Evolutionary conservation across 2,329 filamentous ascomycete species (phyloP), one percentile per base, ranked within the genome.

Genomic region (Paecilomyces variotii): DNA sequence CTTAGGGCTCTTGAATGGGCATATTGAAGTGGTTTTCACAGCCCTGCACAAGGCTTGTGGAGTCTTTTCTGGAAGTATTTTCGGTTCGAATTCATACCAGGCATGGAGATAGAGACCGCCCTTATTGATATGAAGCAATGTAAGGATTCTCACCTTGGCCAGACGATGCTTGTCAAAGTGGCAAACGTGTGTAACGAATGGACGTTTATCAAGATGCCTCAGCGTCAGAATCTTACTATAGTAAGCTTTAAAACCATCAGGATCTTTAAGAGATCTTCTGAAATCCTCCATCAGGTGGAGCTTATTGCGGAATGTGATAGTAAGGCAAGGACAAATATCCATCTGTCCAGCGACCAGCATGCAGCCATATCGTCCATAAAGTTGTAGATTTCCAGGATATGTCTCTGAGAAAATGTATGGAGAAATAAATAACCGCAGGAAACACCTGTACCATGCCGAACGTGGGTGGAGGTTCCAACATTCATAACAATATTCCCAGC

Each of bases 221-320:
- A 39, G 34, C 34, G 1, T n/a, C 34, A 39, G 34, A 39, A 39
- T 39, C 12, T n/a, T 39, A 39, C 5, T 39, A 39, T 39, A 45
- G n/a, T 45, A 45, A 19, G 14, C n/a, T n/a, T 45, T 7, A 5
- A n/a, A 19, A 7, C 35, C 35, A 19, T 45, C 14, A 45, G 3
- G 14, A 2, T 45, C 12, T 45, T 45, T 4, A 19, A 45, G 5
- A 19, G 14, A 45, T 6, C 7, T 19, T 6, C 7, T 19, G 35
- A 45, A n/a, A 6, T n/a, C n/a, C n/a, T 45, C 14, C 35, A 45
- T 45, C 14, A 45, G 5, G 12, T n/a, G 3, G n/a, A 45, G 14
- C 14, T 45, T 45, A 19, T 45, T 14, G 5, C 4, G 57, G 53
- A 68, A 71, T 45, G 35, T n/a, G 12, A 45, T 45, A 45, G 14